Conservation (phyloP, 2,329 filamentous ascomycete genomes). For the Rhinocladiella similis region DNA sequence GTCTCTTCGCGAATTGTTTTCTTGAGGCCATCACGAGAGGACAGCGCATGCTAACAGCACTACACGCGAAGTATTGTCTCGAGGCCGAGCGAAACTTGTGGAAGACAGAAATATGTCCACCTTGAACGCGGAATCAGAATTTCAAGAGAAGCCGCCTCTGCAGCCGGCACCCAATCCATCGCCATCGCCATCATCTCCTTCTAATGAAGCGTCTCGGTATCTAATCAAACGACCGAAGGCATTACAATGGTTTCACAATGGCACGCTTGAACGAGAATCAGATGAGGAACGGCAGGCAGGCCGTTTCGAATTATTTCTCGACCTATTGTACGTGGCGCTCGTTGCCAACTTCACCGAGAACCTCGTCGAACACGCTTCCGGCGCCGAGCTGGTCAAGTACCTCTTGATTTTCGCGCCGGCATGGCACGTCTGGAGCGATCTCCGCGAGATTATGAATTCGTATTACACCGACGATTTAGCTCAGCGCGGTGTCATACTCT, state of each 20-base stretch:
- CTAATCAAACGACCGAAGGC: conserved; percentile 37
- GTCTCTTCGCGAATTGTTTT: too few species aligned
- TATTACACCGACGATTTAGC: conserved; percentile 54
- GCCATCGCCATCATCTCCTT: background rate
- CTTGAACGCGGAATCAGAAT: background rate
- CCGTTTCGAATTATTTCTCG: conserved; percentile 53
- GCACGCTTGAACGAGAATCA: conserved; percentile 42
- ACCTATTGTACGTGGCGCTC: conserved; percentile 49
- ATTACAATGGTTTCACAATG: conserved; percentile 50
- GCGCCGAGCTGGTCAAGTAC: conserved; percentile 48
- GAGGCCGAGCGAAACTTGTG: too few species aligned
- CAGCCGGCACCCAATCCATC: background rate
- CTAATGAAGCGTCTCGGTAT: conserved; percentile 21
- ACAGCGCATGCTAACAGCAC: too few species aligned
- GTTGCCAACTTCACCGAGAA: conserved; percentile 51
- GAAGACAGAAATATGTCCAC: too few species aligned
- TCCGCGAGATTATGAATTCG: conserved; percentile 54
- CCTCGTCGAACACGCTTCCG: conserved; percentile 48
- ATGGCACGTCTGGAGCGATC: conserved; percentile 50
- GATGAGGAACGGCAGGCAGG: conserved; percentile 47
- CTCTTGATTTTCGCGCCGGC: conserved; percentile 51
- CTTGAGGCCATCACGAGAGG: too few species aligned
- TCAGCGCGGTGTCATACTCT: conserved; percentile 51
- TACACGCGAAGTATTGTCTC: too few species aligned
- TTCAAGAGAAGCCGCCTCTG: background rate